These are phyloP conservation scores for Breynia disticha DNA, from an alignment of 441 rosid species.

Conservation along the genomic window DNA sequence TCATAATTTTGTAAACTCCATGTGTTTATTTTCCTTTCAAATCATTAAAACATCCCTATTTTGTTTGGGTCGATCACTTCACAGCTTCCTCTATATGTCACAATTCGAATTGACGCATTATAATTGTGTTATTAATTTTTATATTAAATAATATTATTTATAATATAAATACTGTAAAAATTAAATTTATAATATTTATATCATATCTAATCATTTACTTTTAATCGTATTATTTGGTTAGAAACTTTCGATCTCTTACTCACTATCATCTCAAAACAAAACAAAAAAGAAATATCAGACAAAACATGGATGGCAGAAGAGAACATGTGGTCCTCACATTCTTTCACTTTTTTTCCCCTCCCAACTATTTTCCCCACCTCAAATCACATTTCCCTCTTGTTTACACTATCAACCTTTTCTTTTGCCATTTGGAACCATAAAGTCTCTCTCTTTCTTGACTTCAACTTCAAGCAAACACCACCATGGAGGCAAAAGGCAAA, in stretches of 20 bases:
- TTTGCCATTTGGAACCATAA: not conserved
- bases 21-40: too few species aligned
- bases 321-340: constrained; percentile 20
- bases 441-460: not conserved
- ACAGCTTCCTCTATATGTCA: too few species aligned
- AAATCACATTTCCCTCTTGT: not conserved
- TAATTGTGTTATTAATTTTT: too few species aligned
- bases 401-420: not conserved
- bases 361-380: constrained; percentile 5
- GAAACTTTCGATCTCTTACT: not conserved
- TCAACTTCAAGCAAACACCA: not conserved
- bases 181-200: too few species aligned
- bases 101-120: too few species aligned
- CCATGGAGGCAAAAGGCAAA: constrained; percentile 33
- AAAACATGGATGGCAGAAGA: not conserved
- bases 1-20: too few species aligned
- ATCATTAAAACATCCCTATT: too few species aligned
- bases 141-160: too few species aligned
- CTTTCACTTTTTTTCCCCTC: not conserved
- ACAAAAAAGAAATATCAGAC: not conserved
- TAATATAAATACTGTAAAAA: too few species aligned
- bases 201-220: too few species aligned
- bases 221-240: too few species aligned
- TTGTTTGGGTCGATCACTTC: too few species aligned
- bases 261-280: not conserved